Evolutionary conservation across 257 asterid genomes (phyloP), one percentile per base, ranked within the genome.

Genomic region (Agastache rugosa): DNA sequence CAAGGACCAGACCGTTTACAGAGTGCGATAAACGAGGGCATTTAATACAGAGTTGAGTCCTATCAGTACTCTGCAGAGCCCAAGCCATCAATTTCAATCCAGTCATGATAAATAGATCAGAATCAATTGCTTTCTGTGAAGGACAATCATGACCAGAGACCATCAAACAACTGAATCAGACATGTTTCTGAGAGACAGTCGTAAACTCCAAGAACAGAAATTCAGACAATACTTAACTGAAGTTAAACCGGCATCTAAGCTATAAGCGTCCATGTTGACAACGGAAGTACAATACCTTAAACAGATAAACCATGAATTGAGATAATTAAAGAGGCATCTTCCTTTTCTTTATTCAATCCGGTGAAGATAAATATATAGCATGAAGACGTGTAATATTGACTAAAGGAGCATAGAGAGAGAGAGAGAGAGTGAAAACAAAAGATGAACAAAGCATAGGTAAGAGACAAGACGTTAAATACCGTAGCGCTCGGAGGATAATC

Each of bases 31-130:
- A 78, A 67, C 59, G 59, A 63, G 42, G 63, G 73, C 53, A 55
- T 56, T 65, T 56, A 65, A 54, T 78, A 23, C 69, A 67, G 72
- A 62, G 74, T 62, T 69, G 35, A 54, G 73, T 56, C 39, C 53
- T 60, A n/a, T 35, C 67, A 47, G 64, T 6, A 0, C 10, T 31
- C 25, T 37, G 68, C 37, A 44, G 35, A 42, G 71, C 71, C 80
- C 27, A 64, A 22, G 25, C 66, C 75, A 79, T n/a, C 55, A 58
- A 35, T 67, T 69, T 47, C n/a, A 31, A 56, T 25, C 61, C 77
- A 45, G 73, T 27, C 75, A 66, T 25, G 15, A 63, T 31, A 59
- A 44, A 71, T 22, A 41, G 59, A 56, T 72, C 72, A 58, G 56
- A 73, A 65, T 67, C 71, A 16, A 22, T 71, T 56, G 71, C 64